Evolutionary conservation across 108 stramenopile genomes (phyloP), one percentile per base, ranked within the genome.

Genomic region (Skeletonema costatum): DNA sequence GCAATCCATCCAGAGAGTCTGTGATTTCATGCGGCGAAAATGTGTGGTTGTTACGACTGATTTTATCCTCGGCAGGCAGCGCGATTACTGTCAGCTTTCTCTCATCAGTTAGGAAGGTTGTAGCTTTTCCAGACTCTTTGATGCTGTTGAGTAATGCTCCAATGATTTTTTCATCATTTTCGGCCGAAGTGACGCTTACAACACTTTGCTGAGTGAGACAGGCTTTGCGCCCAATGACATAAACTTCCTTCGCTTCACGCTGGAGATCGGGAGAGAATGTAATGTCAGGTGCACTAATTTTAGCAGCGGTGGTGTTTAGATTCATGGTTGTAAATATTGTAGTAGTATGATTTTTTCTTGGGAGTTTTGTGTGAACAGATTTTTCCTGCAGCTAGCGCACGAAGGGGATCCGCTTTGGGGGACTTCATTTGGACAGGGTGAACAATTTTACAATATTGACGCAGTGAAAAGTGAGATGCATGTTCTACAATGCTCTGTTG

Each of bases 11-110:
- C 13, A 67, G 6, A 29, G 66, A 59, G 12, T 68, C 78, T 2
- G 87, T 86, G 8, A 90, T 60, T 3, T 81, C 56, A 68, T 87
- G 89, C 3, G 81, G 78, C 32, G 84, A 66, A 73, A 86, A 71
- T 25, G 83, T 80, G 64, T 87, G 83, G 39, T 87, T 84, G 71
- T 86, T 73, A 16, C 89, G 71, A 42, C 77, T 72, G 4, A 84
- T 69, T 60, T 81, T 77, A 2, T 72, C 39, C 6, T 72, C 32
- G 13, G 51, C 41, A 16, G 58, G 32, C 1, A 85, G 31, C 10
- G 66, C 21, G 12, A 85, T 48, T 25, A 38, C n/a, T 50, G 59
- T 38, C 3, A 33, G 51, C 44, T 53, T 30, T 11, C 58, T 38
- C 21, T 16, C 25, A 32, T 32, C 38, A 6, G 38, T 33, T 70